phyloP scores from a whole-genome alignment of 441 rosid genomes.

The Viola pubescens region DNA sequence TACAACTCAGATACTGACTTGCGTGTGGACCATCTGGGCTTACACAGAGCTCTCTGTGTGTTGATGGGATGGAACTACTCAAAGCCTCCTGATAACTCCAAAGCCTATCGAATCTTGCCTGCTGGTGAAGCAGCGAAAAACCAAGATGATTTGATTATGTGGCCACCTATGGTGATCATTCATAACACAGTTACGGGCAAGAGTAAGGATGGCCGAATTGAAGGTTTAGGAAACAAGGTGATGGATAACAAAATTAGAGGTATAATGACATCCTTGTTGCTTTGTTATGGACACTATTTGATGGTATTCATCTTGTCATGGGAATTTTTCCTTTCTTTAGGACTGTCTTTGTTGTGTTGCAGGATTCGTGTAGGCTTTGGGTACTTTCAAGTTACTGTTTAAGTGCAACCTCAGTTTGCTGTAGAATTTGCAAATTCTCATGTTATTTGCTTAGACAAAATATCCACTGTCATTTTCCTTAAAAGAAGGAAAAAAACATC shows the following conservation, averaged over 20 bases:
- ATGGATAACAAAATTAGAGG: constrained; percentile 96
- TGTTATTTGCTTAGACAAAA: not conserved
- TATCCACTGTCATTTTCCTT: no score
- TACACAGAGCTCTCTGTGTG: constrained; percentile 91
- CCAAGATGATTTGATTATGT: constrained; percentile 84
- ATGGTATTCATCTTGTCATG: constrained; percentile 16
- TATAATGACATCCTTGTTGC: constrained; percentile 39
- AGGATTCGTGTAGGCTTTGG: not conserved
- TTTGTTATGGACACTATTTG: constrained; percentile 20
- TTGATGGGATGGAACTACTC: constrained; percentile 94
- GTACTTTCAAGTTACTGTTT: not conserved
- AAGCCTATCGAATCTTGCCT: constrained; percentile 71
- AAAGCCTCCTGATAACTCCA: constrained; percentile 84
- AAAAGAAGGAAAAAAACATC: no score
- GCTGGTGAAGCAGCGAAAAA: constrained; percentile 72
- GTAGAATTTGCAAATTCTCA: not conserved
- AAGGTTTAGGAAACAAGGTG: constrained; percentile 94
- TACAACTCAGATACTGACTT: constrained; percentile 76
- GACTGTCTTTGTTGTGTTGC: not conserved
- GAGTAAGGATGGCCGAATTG: constrained; percentile 92
- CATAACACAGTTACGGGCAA: constrained; percentile 92
- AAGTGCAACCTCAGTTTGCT: not conserved
- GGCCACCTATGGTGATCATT: constrained; percentile 93
- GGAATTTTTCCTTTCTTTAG: constrained; percentile 11
- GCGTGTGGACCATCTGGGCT: constrained; percentile 91